Base-by-base conservation (phyloP, 169 alveolate genomes). In the Perkinsus olseni region DNA sequence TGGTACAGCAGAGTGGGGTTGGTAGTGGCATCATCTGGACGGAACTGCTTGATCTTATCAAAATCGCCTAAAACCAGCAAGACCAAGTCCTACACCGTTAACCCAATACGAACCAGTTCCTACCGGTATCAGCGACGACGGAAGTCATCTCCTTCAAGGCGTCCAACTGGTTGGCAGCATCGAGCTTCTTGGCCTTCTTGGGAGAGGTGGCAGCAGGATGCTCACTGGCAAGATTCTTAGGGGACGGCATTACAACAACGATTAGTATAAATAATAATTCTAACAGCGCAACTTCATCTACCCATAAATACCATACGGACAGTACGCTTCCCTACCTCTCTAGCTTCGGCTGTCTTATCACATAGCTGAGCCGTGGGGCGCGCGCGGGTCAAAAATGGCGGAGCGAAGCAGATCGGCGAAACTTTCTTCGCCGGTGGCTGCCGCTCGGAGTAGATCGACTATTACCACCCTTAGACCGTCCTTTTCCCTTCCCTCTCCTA, bases 21-120 rank as follows among this genome's bases (percentile, higher is more conserved):
- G 24, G 98, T 97, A 28, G 98, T 97, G 20, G 98, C 97, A 93
- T 97, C 98, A 38, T 96, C 92, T n/a, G 98, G 97, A 24, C 93
- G 51, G 96, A 82, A 96, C 92, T 96, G 39, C 74, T 94, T 74
- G 48, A 97, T 95, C 24, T 92, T 91, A 74, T 95, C 95, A 93
- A 96, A 95, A 92, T 97, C 98, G 13, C 98, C 82, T 62, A 28
- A 62, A 24, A 13, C 28, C 36, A 62, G 17, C 0, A 6, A 28
- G 17, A 62, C 34, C 31, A 6, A 4, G 0, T 62, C 1, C 31
- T 3, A 28, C 82, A n/a, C n/a, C n/a, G n/a, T n/a, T n/a, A n/a
- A n/a, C n/a, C n/a, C n/a, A n/a, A n/a, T n/a, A n/a, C n/a, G n/a
- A n/a, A n/a, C n/a, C n/a, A n/a, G n/a, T 62, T 28, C 82, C 17